Base-by-base conservation (phyloP, 257 asterid species). In the Nicotiana otophora region DNA sequence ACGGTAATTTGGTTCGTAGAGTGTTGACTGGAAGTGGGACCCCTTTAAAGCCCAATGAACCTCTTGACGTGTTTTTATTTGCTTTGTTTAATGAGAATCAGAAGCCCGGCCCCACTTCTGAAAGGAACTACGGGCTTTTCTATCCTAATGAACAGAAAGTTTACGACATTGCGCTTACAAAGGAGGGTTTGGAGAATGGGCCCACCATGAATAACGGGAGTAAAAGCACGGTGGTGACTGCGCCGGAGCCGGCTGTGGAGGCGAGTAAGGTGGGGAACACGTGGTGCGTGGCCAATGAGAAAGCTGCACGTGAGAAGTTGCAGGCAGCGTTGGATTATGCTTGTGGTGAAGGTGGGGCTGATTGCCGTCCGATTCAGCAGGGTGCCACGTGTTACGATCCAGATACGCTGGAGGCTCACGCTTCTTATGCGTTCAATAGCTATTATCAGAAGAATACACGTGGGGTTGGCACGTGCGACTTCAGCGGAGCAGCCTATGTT, bases 351-450 rank as follows among this genome's bases (percentile, higher is more conserved):
- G 99, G 97, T 3, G 91, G 90, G 0, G 99, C 95, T 4, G 99
- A 95, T 84, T 95, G 99, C 91, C 91, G 88, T 83, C 92, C 93
- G 90, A 94, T 96, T 55, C 92, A 94, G 82, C 14, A 23, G 0
- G 99, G 92, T 12, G 82, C 93, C 81, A 82, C 92, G 88, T 96
- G 99, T 83, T 91, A 90, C 83, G 12, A 93, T 86, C 99, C 97
- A 0, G 83, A 89, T 79, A 82, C 92, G 3, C 53, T 96, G 15
- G 96, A 9, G 81, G 95, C 95, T 10, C 99, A 94, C 81, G 99
- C 99, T 0, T 92, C 98, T 0, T 92, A 89, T 88, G 99, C 99
- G 0, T 92, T 96, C 89, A 94, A 96, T 82, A 96, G 97, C 82
- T 96, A 85, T 20, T 94, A 92, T 64, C 99, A 94, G 91, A 93